Evolutionary conservation across 2,329 filamentous ascomycete species (phyloP).

Genomic region (Leptoxyphium fumago): DNA sequence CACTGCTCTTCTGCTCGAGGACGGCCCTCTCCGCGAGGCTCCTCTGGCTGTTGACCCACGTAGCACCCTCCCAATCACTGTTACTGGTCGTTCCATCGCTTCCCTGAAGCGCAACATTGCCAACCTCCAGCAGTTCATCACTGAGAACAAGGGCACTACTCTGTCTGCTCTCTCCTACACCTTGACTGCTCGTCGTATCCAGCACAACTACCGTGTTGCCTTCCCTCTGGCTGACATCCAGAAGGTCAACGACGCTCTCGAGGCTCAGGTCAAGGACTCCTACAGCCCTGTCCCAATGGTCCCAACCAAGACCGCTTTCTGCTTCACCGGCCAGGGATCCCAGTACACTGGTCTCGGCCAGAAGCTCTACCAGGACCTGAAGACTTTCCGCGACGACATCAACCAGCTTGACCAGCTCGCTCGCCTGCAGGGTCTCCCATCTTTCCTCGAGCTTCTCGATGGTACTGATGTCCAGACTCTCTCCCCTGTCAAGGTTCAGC

Average conservation of each 20-base stretch:
- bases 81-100: constrained; percentile 36
- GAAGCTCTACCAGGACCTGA: constrained; percentile 34
- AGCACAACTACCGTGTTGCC: constrained; percentile 38
- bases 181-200: constrained; percentile 37
- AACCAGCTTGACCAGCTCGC: constrained; percentile 34
- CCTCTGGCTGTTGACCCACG: constrained; percentile 31
- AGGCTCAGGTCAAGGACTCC: constrained; percentile 33
- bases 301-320: constrained; percentile 35
- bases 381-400: constrained; percentile 34
- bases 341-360: constrained; percentile 37
- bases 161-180: constrained; percentile 37
- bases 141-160: constrained; percentile 29
- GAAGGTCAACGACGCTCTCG: constrained; percentile 31
- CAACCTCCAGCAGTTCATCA: constrained; percentile 31
- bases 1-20: constrained; percentile 37
- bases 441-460: constrained; percentile 34
- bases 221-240: constrained; percentile 32
- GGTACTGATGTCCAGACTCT: constrained; percentile 34
- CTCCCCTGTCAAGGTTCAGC: constrained; percentile 37
- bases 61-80: constrained; percentile 32
- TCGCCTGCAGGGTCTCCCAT: constrained; percentile 32
- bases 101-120: constrained; percentile 37
- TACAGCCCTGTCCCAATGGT: constrained; percentile 40
- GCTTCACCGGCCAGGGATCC: constrained; percentile 38
- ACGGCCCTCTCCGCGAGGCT: constrained; percentile 30